Evolutionary conservation across 106 monocot species (phyloP).

Genomic region (Dendrobium officinale): DNA sequence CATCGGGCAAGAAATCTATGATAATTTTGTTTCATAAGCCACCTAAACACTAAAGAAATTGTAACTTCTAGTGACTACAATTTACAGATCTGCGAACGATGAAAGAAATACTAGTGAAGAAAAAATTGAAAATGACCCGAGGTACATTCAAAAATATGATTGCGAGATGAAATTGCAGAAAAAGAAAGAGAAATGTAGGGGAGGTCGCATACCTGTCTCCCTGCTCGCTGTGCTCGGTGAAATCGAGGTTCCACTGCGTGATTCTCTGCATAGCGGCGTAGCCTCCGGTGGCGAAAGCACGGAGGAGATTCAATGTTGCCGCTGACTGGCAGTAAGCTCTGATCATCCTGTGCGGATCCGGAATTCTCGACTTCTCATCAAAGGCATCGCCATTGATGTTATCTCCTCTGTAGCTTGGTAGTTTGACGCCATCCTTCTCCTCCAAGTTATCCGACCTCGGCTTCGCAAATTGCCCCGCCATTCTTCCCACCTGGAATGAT

Average conservation of each 20-base stretch:
- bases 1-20: too few relatives aligned
- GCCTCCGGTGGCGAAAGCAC: slow-evolving; percentile 41
- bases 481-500: slow-evolving; percentile 19
- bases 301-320: slow-evolving; percentile 38
- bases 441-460: slow-evolving; percentile 26
- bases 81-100: too few relatives aligned
- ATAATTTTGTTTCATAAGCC: too few relatives aligned
- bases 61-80: too few relatives aligned
- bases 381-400: slow-evolving; percentile 39
- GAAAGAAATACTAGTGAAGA: too few relatives aligned
- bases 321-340: slow-evolving; percentile 28
- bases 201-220: slow-evolving; percentile 15
- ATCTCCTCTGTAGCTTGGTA: slow-evolving; percentile 42
- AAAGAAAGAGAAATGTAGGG: too few relatives aligned
- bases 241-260: slow-evolving; percentile 30
- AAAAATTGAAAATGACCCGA: too few relatives aligned
- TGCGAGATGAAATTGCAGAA: too few relatives aligned
- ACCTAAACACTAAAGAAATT: too few relatives aligned
- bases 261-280: slow-evolving; percentile 25
- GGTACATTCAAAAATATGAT: too few relatives aligned
- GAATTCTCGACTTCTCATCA: slow-evolving; percentile 33
- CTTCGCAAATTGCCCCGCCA: slow-evolving; percentile 25
- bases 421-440: slow-evolving; percentile 42
- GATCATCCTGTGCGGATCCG: slow-evolving; percentile 22
- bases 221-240: slow-evolving; percentile 28